These are phyloP conservation scores for Eucalyptus tenuipes DNA, from an alignment of 345 rosid species.

Conservation along the genomic window DNA sequence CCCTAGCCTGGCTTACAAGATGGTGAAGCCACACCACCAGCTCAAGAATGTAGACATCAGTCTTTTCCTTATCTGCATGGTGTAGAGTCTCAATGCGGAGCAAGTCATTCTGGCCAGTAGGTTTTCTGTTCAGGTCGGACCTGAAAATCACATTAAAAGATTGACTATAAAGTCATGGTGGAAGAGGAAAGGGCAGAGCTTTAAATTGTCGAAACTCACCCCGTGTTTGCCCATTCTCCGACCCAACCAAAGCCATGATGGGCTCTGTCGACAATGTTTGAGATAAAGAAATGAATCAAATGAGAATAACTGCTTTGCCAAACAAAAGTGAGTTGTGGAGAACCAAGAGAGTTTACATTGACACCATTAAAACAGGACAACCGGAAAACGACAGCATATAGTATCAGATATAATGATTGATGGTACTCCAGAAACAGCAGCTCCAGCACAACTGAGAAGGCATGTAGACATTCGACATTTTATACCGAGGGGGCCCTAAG, in stretches of 20 bases:
- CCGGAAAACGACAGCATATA: not conserved
- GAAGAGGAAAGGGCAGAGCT: not conserved
- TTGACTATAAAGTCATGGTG: not conserved
- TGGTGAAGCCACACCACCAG: slow-evolving; percentile 89
- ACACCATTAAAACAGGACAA: not conserved
- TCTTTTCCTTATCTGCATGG: slow-evolving; percentile 92
- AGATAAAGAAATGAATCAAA: not conserved
- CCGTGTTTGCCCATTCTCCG: slow-evolving; percentile 98
- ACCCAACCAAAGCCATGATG: slow-evolving; percentile 99
- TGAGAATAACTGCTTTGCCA: not conserved
- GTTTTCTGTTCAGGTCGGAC: slow-evolving; percentile 60
- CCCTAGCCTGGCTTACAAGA: slow-evolving; percentile 68
- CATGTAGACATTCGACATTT: not conserved
- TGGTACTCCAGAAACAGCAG: not conserved
- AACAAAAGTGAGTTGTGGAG: not conserved
- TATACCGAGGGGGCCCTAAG: not conserved
- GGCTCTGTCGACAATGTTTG: slow-evolving; percentile 36
- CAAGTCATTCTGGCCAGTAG: slow-evolving; percentile 62
- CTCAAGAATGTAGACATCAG: slow-evolving; percentile 68
- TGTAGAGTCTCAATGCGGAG: slow-evolving; percentile 88
- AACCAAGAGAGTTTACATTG: not conserved
- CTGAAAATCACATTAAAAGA: slow-evolving; percentile 6
- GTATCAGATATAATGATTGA: not conserved
- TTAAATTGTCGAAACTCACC: slow-evolving; percentile 29
- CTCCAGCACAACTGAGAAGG: not conserved